Conservation (phyloP, 2,329 filamentous ascomycete genomes). For the Dactylellina leptospora region DNA sequence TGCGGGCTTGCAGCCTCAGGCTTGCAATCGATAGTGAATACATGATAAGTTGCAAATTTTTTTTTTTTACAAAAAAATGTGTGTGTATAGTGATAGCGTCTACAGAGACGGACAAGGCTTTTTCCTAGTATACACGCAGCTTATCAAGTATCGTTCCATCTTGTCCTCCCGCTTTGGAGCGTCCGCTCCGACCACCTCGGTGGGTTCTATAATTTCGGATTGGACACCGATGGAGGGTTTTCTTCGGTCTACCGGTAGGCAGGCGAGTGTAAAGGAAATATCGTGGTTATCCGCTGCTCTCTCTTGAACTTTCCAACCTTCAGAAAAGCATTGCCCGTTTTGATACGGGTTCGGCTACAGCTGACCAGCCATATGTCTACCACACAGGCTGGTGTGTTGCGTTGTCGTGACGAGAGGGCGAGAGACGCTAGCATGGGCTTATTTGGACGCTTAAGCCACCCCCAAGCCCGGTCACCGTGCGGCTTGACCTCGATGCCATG, state of each 20-base stretch:
- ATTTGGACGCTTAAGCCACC: conserved; percentile 21
- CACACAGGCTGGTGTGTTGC: conserved; percentile 16
- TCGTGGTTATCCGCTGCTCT: conserved; percentile 13
- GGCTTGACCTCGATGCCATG: conserved; percentile 40
- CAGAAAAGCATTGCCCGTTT: conserved; percentile 52
- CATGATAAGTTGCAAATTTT: conserved; percentile 1
- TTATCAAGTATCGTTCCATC: conserved; percentile 51
- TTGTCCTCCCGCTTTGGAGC: conserved; percentile 48
- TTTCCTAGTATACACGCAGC: conserved; percentile 46
- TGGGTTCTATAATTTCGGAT: conserved; percentile 38
- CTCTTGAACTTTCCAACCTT: conserved; percentile 50
- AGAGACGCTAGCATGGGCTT: conserved; percentile 13
- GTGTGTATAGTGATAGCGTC: neutral
- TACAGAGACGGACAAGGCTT: conserved; percentile 1
- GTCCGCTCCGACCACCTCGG: conserved; percentile 39
- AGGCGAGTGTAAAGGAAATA: conserved; percentile 5
- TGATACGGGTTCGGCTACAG: conserved; percentile 48
- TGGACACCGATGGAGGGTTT: conserved; percentile 9
- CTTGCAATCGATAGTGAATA: conserved; percentile 30
- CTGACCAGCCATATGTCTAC: conserved; percentile 12
- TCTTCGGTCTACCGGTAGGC: conserved; percentile 9
- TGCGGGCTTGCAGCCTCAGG: too few species aligned
- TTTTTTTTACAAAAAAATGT: neutral
- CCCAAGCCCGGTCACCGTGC: conserved; percentile 29
- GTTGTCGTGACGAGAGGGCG: conserved; percentile 1